A percentile compares a stretch with the other conserved stretches of the same genome.
phyloP scores from a whole-genome alignment of 129 eudicot genomes.

The Erigeron canadensis region DNA sequence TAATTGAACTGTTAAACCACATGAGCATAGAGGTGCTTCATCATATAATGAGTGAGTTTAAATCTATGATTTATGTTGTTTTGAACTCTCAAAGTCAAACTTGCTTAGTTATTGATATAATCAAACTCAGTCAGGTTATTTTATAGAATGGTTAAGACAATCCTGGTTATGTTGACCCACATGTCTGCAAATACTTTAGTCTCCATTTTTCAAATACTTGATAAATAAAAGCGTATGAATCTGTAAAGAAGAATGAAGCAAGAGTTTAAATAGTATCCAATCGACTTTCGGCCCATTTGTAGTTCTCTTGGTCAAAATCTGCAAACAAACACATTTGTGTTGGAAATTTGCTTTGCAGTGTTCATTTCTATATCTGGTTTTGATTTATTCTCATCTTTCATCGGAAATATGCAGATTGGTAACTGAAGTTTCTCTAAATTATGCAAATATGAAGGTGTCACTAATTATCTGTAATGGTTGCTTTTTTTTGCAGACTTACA shows the following conservation, averaged over 20 bases:
- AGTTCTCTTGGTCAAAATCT: constrained; percentile 95
- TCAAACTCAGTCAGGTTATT: too few species aligned
- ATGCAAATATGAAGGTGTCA: not conserved
- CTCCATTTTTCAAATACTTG: too few species aligned
- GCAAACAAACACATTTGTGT: constrained; percentile 80
- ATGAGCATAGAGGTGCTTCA: too few species aligned
- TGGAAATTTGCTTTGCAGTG: constrained; percentile 90
- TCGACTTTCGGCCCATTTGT: constrained; percentile 26
- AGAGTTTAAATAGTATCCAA: not conserved
- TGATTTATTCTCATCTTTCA: constrained; percentile 88
- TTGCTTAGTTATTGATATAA: too few species aligned
- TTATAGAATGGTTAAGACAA: not conserved
- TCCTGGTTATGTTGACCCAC: not conserved
- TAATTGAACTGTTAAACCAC: too few species aligned
- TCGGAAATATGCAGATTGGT: constrained; percentile 93
- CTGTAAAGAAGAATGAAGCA: not conserved
- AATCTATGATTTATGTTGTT: too few species aligned
- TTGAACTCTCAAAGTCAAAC: too few species aligned
- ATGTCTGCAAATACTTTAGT: too few species aligned
- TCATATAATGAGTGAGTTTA: too few species aligned
- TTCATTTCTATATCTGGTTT: constrained; percentile 82
- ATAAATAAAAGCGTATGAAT: not conserved
- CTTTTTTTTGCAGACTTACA: constrained; percentile 60
- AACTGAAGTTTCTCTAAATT: not conserved
- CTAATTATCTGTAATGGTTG: not conserved